Evolutionary conservation across 2,329 filamentous ascomycete genomes (phyloP), one percentile per base, ranked within the genome.

Genomic region (Curvularia sp.): DNA sequence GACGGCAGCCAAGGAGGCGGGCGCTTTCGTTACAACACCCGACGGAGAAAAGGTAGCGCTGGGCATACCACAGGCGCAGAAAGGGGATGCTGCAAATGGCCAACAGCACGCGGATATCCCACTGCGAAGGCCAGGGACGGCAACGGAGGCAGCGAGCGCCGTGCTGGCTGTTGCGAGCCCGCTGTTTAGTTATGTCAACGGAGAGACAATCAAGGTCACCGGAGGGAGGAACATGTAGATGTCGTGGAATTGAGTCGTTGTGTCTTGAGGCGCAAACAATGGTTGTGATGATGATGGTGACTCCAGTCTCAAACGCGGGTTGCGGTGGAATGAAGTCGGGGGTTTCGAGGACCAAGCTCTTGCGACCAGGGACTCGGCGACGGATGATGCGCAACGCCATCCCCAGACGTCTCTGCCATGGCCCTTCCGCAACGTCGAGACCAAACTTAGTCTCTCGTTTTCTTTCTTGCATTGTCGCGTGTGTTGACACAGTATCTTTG

Each of bases 141-240:
- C 93, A 0, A 89, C 88, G 3, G 93, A 96, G 80, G 93, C 92
- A 10, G 93, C 92, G 25, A 86, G 86, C 59, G 86, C 87, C 36
- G 86, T 96, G 50, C 73, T 96, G 74, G 92, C 89, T 6, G 87
- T 95, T 27, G 90, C 88, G 2, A 94, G 91, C 72, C 92, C 93
- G 27, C 77, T 93, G 71, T 92, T 95, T 70, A 88, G 88, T 39
- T 96, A 96, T 80, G 91, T 96, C 3, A 89, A 85, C 61, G 92
- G 93, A 0, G 92, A 96, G 84, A 94, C 91, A 0, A 90, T 96
- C 66, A 91, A 88, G 80, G 91, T 95, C 51, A 95, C 91, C 5
- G 92, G 92, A 13, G 92, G 92, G 2, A 81, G 86, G 65, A 84
- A 84, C 69, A 87, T 86, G 75, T 87, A 83, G 74, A 61, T 8